phyloP scores from a whole-genome alignment of 2,329 filamentous ascomycete species.

The Ceratocystis lukuohia region DNA sequence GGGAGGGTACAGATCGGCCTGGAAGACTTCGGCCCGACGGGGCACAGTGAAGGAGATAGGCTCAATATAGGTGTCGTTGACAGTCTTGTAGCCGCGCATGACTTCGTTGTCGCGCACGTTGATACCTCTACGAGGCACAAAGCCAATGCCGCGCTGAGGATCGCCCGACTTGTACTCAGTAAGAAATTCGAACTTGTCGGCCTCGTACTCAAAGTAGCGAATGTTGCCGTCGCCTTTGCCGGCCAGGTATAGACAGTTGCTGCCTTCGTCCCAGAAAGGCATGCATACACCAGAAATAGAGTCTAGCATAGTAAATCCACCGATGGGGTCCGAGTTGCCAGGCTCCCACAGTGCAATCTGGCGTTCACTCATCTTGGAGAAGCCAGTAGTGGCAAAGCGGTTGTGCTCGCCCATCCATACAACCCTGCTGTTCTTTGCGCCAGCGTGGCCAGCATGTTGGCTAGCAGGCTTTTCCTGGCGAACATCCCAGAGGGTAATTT shows the following conservation, averaged over 20 bases:
- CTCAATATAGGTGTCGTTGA: constrained; percentile 88
- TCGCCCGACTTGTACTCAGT: constrained; percentile 96
- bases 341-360: constrained; percentile 94
- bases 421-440: constrained; percentile 92
- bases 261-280: constrained; percentile 99
- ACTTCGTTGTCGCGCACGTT: constrained; percentile 95
- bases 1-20: constrained; percentile 92
- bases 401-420: constrained; percentile 98
- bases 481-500: constrained; percentile 93
- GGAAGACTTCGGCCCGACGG: constrained; percentile 83
- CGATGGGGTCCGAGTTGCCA: constrained; percentile 71
- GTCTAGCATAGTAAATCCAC: constrained; percentile 80
- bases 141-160: constrained; percentile 86
- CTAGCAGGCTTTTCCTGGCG: constrained; percentile 80
- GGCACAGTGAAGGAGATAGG: constrained; percentile 96
- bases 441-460: constrained; percentile 72
- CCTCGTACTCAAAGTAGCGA: constrained; percentile 95
- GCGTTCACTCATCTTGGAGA: constrained; percentile 96
- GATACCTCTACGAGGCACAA: constrained; percentile 86
- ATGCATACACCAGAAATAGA: constrained; percentile 97
- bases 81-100: constrained; percentile 91
- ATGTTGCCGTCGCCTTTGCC: constrained; percentile 99
- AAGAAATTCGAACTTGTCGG: constrained; percentile 96
- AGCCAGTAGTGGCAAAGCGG: constrained; percentile 88
- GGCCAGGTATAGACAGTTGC: constrained; percentile 86